Conservation (phyloP, 495 filamentous ascomycete genomes). For the Cairneyella variabilis region DNA sequence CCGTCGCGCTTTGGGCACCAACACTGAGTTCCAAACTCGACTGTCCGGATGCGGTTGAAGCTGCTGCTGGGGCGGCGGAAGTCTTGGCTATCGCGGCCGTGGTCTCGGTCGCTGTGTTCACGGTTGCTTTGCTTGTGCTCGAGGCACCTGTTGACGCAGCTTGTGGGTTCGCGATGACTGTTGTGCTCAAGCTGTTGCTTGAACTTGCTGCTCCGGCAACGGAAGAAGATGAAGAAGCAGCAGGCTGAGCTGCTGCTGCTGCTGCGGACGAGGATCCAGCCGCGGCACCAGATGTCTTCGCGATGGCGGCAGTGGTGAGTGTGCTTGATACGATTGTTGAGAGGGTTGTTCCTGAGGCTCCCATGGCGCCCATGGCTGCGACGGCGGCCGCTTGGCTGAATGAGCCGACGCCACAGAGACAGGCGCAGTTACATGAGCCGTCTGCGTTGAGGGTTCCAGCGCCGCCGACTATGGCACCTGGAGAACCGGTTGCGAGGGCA, state of each 20-base stretch:
- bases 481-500: slow-evolving; percentile 9
- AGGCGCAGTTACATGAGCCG: slow-evolving; percentile 51
- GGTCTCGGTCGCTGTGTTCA: neutral
- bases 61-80: neutral
- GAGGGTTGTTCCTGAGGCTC: slow-evolving; percentile 9
- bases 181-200: too few relatives aligned
- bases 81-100: neutral
- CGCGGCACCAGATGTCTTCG: neutral
- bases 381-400: slow-evolving; percentile 38
- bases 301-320: slow-evolving; percentile 1
- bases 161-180: too few relatives aligned
- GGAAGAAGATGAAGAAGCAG: slow-evolving; percentile 14
- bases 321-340: neutral
- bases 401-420: slow-evolving; percentile 48
- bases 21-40: neutral
- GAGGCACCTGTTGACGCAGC: slow-evolving; percentile 19
- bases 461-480: slow-evolving; percentile 26
- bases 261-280: neutral
- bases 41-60: neutral
- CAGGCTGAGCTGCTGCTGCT: slow-evolving; percentile 6
- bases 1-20: neutral
- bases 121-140: neutral
- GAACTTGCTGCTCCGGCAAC: slow-evolving; percentile 17
- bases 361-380: neutral
- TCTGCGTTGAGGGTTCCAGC: slow-evolving; percentile 29